A percentile compares a stretch with the other conserved stretches of the same genome.
These are phyloP conservation scores for Neofusicoccum sp. DNA, from an alignment of 2,329 filamentous ascomycete species.

Conservation along the genomic window DNA sequence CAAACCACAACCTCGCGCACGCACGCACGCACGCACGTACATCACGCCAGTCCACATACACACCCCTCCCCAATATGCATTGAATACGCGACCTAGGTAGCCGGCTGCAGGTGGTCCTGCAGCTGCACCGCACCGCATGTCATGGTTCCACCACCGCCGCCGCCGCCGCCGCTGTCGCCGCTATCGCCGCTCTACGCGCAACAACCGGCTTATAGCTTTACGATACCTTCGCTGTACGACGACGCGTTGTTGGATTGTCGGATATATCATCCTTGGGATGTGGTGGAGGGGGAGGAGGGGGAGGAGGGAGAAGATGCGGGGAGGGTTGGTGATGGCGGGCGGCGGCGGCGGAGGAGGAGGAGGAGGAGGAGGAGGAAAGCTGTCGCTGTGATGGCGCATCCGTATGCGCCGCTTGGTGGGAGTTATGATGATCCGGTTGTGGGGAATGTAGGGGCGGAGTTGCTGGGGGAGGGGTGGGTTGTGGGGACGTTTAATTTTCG, in stretches of 20 bases:
- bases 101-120: too few relatives aligned
- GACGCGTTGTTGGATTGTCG: constrained; percentile 75
- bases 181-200: background rate
- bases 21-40: too few relatives aligned
- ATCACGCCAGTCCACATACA: too few relatives aligned
- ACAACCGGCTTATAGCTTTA: constrained; percentile 58
- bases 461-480: constrained; percentile 72
- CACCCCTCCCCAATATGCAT: too few relatives aligned
- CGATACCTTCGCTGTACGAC: constrained; percentile 84
- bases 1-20: too few relatives aligned
- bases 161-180: background rate
- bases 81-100: too few relatives aligned
- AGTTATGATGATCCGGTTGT: constrained; percentile 82
- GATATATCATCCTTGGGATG: constrained; percentile 57
- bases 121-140: background rate
- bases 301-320: background rate
- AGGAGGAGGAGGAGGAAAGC: constrained; percentile 47
- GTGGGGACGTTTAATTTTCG: constrained; percentile 93
- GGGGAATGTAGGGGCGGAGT: constrained; percentile 61
- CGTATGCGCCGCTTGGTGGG: constrained; percentile 86
- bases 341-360: background rate
- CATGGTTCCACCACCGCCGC: background rate
- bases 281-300: background rate
- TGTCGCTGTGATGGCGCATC: constrained; percentile 77
- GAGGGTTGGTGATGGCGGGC: background rate